Evolutionary conservation across 441 rosid species (phyloP), one percentile per base, ranked within the genome.

Genomic region (Arabidopsis lyrata): DNA sequence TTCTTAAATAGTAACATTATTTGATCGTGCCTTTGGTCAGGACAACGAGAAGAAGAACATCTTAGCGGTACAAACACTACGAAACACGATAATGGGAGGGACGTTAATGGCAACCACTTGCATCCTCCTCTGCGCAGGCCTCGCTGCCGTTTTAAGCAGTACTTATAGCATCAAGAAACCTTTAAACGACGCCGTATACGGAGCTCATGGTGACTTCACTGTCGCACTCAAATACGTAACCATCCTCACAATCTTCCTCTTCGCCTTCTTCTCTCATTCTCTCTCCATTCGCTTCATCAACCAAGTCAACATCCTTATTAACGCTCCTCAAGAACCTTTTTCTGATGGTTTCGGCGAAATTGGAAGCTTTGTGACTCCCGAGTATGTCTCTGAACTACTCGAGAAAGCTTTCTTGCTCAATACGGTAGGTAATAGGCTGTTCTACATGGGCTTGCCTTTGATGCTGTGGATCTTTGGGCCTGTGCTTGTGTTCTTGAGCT

Each of bases 21-120:
- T 13, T 72, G 45, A 44, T 42, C 44, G 50, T 61, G 8, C 35
- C 29, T 3, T 58, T 49, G 20, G 38, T 59, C 88, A 95, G 99
- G 99, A 95, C 81, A 91, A 89, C 47, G 97, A 95, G 22, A 95
- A 93, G 87, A 93, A 88, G 82, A 93, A 87, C 85, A 82, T 93
- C 13, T 73, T 93, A 75, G 97, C 93, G 0, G 96, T 95, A 49
- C 99, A 95, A 81, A 82, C 95, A 0, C 82, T 95, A 0, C 74
- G 98, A 66, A 95, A 95, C 88, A 72, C 87, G 38, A 88, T 95
- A 24, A 93, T 95, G 99, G 99, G 96, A 71, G 88, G 88, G 0
- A 95, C 97, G 13, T 75, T 95, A 58, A 92, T 95, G 98, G 98
- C 98, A 53, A 93, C 98, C 1, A 91, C 99, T 4, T 89, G 95